A percentile compares a stretch with the other conserved stretches of the same genome.
Evolutionary conservation across 208 protist genomes (phyloP).

Genomic region (Vickermania spadyakhi): DNA sequence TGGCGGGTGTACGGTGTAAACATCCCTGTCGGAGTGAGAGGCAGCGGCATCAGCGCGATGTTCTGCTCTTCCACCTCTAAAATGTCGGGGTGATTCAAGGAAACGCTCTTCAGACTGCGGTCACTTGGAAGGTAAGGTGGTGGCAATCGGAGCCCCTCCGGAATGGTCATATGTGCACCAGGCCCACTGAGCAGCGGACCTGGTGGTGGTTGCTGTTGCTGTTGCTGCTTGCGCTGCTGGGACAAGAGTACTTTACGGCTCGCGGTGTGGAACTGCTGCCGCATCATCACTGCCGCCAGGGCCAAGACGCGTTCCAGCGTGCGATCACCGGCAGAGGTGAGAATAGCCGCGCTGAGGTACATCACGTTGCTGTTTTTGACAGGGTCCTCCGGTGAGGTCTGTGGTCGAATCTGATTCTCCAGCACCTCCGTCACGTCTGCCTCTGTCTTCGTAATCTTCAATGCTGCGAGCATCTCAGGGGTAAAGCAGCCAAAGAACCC

Average conservation of each 20-base stretch:
- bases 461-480: slow-evolving; percentile 34
- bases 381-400: not conserved
- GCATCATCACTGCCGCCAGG: slow-evolving; percentile 68
- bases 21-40: not conserved
- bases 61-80: not conserved
- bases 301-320: slow-evolving; percentile 77
- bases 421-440: slow-evolving; percentile 3
- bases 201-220: not conserved
- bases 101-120: not conserved
- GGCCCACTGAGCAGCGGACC: slow-evolving; percentile 6
- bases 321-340: slow-evolving; percentile 69
- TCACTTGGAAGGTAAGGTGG: not conserved
- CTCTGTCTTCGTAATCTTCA: slow-evolving; percentile 44
- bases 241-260: slow-evolving; percentile 16
- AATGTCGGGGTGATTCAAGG: not conserved
- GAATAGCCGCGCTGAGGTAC: slow-evolving; percentile 51
- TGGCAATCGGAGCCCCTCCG: not conserved
- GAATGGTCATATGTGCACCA: not conserved
- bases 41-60: not conserved
- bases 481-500: slow-evolving; percentile 76
- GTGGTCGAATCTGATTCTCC: not conserved
- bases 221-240: slow-evolving; percentile 5
- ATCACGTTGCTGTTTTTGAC: slow-evolving; percentile 9
- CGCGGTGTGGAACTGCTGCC: slow-evolving; percentile 55
- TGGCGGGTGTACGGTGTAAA: not conserved